A percentile compares a stretch with the other conserved stretches of the same genome.
Evolutionary conservation across 208 protist species (phyloP).

Genomic region (Trichomonas gallinae): DNA sequence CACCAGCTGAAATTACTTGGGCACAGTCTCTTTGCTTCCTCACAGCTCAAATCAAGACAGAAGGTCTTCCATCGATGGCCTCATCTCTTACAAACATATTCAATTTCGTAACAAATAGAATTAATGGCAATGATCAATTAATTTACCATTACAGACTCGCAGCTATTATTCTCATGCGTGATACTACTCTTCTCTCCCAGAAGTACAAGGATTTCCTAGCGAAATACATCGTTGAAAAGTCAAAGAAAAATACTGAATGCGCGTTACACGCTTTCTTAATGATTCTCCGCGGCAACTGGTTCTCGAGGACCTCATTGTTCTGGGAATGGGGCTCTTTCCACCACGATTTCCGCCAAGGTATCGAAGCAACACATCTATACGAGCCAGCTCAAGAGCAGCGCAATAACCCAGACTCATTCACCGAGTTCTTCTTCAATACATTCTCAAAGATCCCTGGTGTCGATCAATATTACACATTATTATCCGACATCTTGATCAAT

Average conservation of each 20-base stretch:
- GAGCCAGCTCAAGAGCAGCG: neutral
- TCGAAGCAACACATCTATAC: neutral
- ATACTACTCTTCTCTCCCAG: neutral
- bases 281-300: neutral
- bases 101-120: neutral
- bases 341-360: neutral
- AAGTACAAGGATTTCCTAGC: neutral
- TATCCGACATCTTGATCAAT: neutral
- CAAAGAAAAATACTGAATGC: neutral
- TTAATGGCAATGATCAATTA: neutral
- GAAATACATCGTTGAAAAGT: neutral
- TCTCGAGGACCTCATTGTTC: neutral
- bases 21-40: neutral
- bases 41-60: neutral
- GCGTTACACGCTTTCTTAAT: neutral
- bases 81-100: neutral
- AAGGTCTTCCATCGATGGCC: neutral
- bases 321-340: conserved; percentile 12
- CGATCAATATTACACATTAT: neutral
- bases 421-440: neutral
- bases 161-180: neutral
- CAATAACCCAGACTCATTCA: neutral
- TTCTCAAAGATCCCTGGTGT: neutral
- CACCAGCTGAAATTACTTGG: neutral
- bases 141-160: neutral